Evolutionary conservation across 2,329 filamentous ascomycete species (phyloP).

Genomic region (Chaetomium sp.): DNA sequence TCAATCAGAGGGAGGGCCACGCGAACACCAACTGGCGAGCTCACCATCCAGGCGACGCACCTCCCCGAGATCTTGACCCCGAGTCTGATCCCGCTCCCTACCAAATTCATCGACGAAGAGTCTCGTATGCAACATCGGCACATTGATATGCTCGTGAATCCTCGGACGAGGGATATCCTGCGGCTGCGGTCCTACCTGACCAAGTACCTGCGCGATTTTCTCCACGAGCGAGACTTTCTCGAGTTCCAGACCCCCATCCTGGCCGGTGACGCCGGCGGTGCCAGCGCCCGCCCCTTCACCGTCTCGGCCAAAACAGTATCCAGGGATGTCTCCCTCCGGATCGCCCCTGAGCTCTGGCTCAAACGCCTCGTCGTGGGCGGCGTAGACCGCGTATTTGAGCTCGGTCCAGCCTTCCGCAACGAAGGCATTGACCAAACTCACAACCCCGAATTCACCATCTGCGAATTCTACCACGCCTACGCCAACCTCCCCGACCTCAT

Average conservation of each 20-base stretch:
- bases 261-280: constrained; percentile 80
- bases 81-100: constrained; percentile 76
- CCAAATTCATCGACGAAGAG: constrained; percentile 68
- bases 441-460: constrained; percentile 96
- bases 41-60: constrained; percentile 69
- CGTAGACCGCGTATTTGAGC: constrained; percentile 87
- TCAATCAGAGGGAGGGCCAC: constrained; percentile 71
- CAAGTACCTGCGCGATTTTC: constrained; percentile 71
- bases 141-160: constrained; percentile 81
- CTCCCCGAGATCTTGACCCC: constrained; percentile 76
- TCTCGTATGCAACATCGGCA: constrained; percentile 77
- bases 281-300: constrained; percentile 85
- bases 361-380: constrained; percentile 90
- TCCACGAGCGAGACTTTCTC: constrained; percentile 71
- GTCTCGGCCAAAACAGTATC: constrained; percentile 68
- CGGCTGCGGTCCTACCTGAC: constrained; percentile 74
- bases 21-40: constrained; percentile 70
- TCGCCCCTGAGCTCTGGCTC: constrained; percentile 93
- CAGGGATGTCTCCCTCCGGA: constrained; percentile 73
- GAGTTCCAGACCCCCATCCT: constrained; percentile 93
- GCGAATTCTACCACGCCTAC: constrained; percentile 93
- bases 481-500: constrained; percentile 76
- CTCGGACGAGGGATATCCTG: constrained; percentile 66
- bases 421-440: constrained; percentile 90
- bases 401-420: constrained; percentile 89